Percentiles rank a stretch among this genome's conserved stretches.
Evolutionary conservation across 768 basidiomycete genomes (phyloP).

Genomic region (Leccinum ochraceum): DNA sequence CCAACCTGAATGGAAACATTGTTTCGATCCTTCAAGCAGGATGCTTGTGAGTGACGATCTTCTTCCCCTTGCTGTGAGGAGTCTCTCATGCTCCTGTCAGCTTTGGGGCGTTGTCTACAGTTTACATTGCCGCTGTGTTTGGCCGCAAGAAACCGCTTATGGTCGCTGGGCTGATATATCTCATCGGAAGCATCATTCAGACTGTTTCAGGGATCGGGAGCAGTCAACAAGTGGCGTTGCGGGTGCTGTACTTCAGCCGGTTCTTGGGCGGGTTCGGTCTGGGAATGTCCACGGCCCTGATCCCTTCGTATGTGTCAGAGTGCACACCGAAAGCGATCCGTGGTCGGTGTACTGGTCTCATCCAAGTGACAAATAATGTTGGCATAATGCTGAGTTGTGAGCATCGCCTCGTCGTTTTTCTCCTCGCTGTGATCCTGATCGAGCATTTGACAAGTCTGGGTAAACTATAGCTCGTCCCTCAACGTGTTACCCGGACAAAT

Average conservation of each 20-base stretch:
- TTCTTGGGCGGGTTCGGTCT: conserved; percentile 65
- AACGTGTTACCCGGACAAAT: conserved; percentile 38
- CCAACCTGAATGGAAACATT: conserved; percentile 49
- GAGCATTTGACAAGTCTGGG: conserved; percentile 17
- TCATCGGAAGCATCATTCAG: conserved; percentile 50
- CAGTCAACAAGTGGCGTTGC: conserved; percentile 34
- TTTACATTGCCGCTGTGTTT: conserved; percentile 41
- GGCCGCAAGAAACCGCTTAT: conserved; percentile 50
- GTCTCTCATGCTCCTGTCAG: too few species aligned
- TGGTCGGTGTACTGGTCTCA: conserved; percentile 49
- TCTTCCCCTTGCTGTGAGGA: too few species aligned
- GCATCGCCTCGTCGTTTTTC: too few species aligned
- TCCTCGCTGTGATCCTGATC: too few species aligned
- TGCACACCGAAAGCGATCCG: conserved; percentile 48
- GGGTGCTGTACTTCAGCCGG: conserved; percentile 47
- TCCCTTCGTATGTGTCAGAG: conserved; percentile 54
- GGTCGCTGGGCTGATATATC: conserved; percentile 45
- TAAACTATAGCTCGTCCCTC: conserved; percentile 45
- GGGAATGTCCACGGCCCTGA: conserved; percentile 51
- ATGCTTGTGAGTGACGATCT: conserved; percentile 41
- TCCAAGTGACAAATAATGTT: conserved; percentile 29
- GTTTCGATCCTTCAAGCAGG: conserved; percentile 53
- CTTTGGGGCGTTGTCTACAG: conserved; percentile 18
- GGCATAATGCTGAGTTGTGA: too few species aligned
- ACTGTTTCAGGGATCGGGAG: conserved; percentile 44